Evolutionary conservation across 192 early-diverging fungal genomes (phyloP).

Genomic region (Phycomyces blakesleeanus): DNA sequence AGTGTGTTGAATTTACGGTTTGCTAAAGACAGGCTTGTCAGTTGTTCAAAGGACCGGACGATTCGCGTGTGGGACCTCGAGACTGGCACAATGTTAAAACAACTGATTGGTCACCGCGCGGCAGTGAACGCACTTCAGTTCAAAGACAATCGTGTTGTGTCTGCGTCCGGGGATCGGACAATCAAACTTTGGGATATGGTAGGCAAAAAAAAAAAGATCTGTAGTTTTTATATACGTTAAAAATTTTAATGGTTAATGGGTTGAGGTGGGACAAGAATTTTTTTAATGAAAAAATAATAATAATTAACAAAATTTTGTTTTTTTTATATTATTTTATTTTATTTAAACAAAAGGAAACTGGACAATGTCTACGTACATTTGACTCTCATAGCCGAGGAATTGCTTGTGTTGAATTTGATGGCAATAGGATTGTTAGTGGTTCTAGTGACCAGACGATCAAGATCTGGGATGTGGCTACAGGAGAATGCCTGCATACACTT

Average conservation of each 20-base stretch:
- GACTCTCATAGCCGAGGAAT: slow-evolving; percentile 76
- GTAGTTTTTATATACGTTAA: no score
- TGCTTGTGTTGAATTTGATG: slow-evolving; percentile 84
- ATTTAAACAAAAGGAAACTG: slow-evolving; percentile 56
- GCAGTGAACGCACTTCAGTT: slow-evolving; percentile 86
- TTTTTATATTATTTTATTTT: no score
- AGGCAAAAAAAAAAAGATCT: no score
- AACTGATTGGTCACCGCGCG: slow-evolving; percentile 62
- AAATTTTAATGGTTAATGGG: slow-evolving; percentile 82
- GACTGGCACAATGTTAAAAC: slow-evolving; percentile 50
- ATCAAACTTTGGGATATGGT: slow-evolving; percentile 74
- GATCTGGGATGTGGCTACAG: slow-evolving; percentile 51
- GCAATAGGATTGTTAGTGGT: slow-evolving; percentile 71
- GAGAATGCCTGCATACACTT: slow-evolving; percentile 43
- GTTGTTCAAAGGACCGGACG: slow-evolving; percentile 80
- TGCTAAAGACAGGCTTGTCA: slow-evolving; percentile 66
- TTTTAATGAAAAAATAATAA: slow-evolving; percentile 74
- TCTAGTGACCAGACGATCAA: slow-evolving; percentile 81
- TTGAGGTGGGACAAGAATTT: slow-evolving; percentile 72
- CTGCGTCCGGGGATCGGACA: slow-evolving; percentile 77
- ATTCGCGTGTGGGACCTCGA: slow-evolving; percentile 78
- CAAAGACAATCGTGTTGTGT: slow-evolving; percentile 53
- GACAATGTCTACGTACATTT: slow-evolving; percentile 70
- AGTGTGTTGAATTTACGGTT: slow-evolving; percentile 79
- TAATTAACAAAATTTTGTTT: no score